Evolutionary conservation across 441 rosid genomes (phyloP), one percentile per base, ranked within the genome.

Genomic region (Erysimum cheiri): DNA sequence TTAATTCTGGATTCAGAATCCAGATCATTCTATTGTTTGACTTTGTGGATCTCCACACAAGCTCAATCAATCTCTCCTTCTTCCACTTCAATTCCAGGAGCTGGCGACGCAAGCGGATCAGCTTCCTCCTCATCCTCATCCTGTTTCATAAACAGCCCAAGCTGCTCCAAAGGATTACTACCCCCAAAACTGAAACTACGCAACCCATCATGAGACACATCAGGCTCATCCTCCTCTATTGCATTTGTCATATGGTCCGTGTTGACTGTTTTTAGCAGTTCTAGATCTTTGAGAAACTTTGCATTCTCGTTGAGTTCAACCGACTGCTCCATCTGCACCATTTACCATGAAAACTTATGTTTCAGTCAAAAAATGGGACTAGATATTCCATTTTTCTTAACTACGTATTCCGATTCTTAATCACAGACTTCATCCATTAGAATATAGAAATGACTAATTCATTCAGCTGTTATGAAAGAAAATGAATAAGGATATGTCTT

Each of bases 111-210:
- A 2, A 75, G 71, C 1, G 74, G 84, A 50, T 87, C 91, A 57
- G 87, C 92, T 2, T 93, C 97, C 5, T 87, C 98, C 0, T 92
- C 88, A 3, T 85, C 97, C 0, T 87, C 96, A 41, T 93, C 98
- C 6, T 66, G 78, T 80, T 93, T 93, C 81, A 87, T 90, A 82
- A 77, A 93, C 50, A 93, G 72, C 22, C 97, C 98, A 36, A 93
- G 80, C 67, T 85, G 94, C 73, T 93, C 96, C 57, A 91, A 66
- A 22, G 97, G 97, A 69, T 90, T 90, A 74, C 76, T 84, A 11
- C 87, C 83, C 72, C 82, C 88, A 52, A 85, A 80, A 64, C 79
- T 82, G 84, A 92, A 87, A 69, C 88, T 80, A 58, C 90, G 92
- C 64, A 93, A 67, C 53, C 66, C 63, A 60, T 85, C 76, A 31